These are phyloP conservation scores for Dryas integrifolia DNA, from an alignment of 331 rosid species.

Conservation along the genomic window DNA sequence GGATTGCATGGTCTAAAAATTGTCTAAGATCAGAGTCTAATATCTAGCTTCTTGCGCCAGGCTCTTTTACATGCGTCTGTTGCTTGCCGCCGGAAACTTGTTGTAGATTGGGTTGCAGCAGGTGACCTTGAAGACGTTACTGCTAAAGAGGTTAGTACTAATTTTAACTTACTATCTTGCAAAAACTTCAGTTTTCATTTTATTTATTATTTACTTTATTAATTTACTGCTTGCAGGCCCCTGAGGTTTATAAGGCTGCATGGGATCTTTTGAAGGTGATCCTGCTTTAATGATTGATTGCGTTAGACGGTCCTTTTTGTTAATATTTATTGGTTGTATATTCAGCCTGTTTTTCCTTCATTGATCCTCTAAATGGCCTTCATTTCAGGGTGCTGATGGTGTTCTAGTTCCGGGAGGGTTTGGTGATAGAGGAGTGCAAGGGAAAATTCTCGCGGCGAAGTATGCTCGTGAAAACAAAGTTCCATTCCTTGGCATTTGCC, in stretches of 20 bases:
- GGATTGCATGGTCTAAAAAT: background rate
- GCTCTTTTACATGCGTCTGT: slow-evolving; percentile 90
- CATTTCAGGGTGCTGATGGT: slow-evolving; percentile 74
- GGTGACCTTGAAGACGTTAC: slow-evolving; percentile 71
- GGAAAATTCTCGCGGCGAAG: slow-evolving; percentile 93
- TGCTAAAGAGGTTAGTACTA: slow-evolving; percentile 53
- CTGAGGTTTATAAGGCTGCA: slow-evolving; percentile 60
- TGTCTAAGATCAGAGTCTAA: slow-evolving; percentile 17
- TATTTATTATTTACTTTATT: background rate
- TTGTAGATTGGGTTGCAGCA: slow-evolving; percentile 89
- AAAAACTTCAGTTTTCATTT: background rate
- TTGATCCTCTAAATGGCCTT: slow-evolving; percentile 15
- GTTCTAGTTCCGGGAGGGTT: slow-evolving; percentile 96
- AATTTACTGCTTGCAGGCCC: slow-evolving; percentile 41
- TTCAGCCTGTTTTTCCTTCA: slow-evolving; percentile 17
- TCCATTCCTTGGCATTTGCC: slow-evolving; percentile 86
- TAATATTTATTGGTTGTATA: background rate
- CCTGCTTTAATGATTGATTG: slow-evolving; percentile 8
- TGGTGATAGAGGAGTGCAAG: slow-evolving; percentile 96
- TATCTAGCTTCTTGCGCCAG: slow-evolving; percentile 41
- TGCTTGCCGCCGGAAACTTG: slow-evolving; percentile 55
- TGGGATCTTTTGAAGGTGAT: slow-evolving; percentile 89
- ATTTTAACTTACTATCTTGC: background rate
- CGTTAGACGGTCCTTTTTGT: slow-evolving; percentile 5
- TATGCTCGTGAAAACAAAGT: slow-evolving; percentile 75